Base-by-base conservation (phyloP, 2,329 filamentous ascomycete genomes). In the Penicillium concentricum region DNA sequence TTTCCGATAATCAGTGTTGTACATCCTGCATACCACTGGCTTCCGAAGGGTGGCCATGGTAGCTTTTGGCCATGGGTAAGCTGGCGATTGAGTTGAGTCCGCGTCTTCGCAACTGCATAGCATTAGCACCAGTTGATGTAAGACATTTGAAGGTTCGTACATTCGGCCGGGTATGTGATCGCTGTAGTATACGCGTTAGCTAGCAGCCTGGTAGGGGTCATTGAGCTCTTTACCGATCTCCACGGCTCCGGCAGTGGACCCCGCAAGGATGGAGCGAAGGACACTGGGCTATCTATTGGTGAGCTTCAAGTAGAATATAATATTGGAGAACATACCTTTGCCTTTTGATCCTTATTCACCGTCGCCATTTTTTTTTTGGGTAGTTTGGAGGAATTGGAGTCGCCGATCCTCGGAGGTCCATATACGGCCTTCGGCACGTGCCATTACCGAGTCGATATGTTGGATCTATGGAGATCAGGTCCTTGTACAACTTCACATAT, bases 1-100 rank as follows among this genome's bases (percentile, higher is more conserved):
- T 99, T 99, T 59, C 94, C 94, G 65, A 97, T 91, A 58, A 99
- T 96, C 72, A 97, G 79, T 28, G 94, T 97, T 45, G 94, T 97
- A 79, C 94, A 99, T 37, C 94, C 94, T 13, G 94, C 93, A 75
- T 99, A 99, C 94, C 94, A 99, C 75, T 96, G 91, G 67, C 78
- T 81, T 47, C 94, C 94, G 70, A 97, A 97, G 12, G 91, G 90
- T 42, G 94, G 94, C 90, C 91, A 97, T 51, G 93, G 92, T 30
- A 97, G 84, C 79, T 96, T 97, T 80, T 95, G 82, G 45, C 87
- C 88, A 54, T 89, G 87, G 47, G 89, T 82, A 69, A 97, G 81
- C 67, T 87, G 86, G 65, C 88, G 86, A 76, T 99, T 99, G 70
- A 99, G 87, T 76, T 97, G 94, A 54, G 90, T 90, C 66, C 94